Evolutionary conservation across 768 basidiomycete genomes (phyloP), one percentile per base, ranked within the genome.

Genomic region (Mycena belliarum): DNA sequence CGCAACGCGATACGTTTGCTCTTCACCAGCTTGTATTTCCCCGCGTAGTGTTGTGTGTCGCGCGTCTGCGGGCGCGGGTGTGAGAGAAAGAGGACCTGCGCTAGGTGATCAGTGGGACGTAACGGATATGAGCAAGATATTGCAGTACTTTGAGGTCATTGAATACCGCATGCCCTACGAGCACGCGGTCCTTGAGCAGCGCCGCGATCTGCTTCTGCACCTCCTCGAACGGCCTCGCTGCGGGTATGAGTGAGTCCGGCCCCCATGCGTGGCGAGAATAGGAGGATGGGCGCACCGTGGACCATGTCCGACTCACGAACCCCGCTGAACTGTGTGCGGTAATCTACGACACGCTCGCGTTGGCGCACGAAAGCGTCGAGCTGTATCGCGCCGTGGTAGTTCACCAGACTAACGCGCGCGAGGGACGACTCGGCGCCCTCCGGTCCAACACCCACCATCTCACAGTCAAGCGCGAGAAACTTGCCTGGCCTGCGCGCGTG

Each of bases 371-470:
- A 95, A 48, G 82, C 88, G 66, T 98, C 95, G 61, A 97, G 69
- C 40, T 88, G 75, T 25, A 91, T 78, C 1, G 80, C 85, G 0
- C 96, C 96, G 58, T 91, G 77, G 68, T 85, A 96, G 71, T 98
- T 96, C 55, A 98, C 93, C 38, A 97, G 69, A 49, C 89, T 91
- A 61, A 96, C 91, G 29, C 95, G 86, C 2, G 94, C 95, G 15
- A 97, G 80, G 0, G 89, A 87, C 0, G 91, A 93, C 69, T 96
- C 93, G 3, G 72, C 72, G 21, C 92, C 93, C 24, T 87, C 80
- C n/a, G 84, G 79, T 1, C 94, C 94, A n/a, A 96, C 82, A 6
- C 95, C 95, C 12, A 98, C 95, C 94, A 98, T 97, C 73, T 98
- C 96, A 66, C 96, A 98, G 72, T 99, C 96, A 26, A 99, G 76